Evolutionary conservation across 78 protist species (phyloP), one percentile per base, ranked within the genome.

Genomic region (Mastigamoeba balamuthi): DNA sequence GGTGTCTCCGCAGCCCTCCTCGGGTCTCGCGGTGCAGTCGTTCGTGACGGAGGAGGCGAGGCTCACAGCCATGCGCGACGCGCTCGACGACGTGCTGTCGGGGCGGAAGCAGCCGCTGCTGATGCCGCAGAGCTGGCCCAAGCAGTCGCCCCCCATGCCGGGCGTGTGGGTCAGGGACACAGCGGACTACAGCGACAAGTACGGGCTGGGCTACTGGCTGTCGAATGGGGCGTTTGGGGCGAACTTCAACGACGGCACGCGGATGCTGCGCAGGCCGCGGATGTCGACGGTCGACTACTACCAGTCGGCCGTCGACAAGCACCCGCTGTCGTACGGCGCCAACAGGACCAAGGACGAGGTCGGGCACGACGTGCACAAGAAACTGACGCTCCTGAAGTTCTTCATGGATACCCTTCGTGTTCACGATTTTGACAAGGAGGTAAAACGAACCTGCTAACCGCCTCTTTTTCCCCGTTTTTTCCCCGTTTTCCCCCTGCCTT

Each of bases 151-250:
- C 33, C 42, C 77, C 37, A 25, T 6, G 66, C 52, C 76, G 39
- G 6, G 6, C 3, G 72, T 84, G 66, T 88, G 82, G 79, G 80
- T 95, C 27, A 29, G 66, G 48, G 36, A 77, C 41, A 90, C 82
- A 88, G 83, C 86, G 4, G 96, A 93, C 85, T 93, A 87, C 80
- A 66, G 92, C 35, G 41, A 38, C 80, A 96, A 91, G 87, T 96
- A 96, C 80, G 99, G 99, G 39, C 77, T 94, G 28, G 94, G 95
- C 7, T 96, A 94, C 84, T 40, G 58, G 64, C 85, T 96, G 40
- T 39, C 73, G 63, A 79, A 86, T 71, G 89, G 91, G 9, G 40
- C 63, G 36, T 38, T 72, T 66, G 99, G 99, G 23, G 95, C 83
- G 40, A 71, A 80, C 76, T 96, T 91, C 78, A 94, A 94, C 78